Evolutionary conservation across 148 eudicot species (phyloP), one percentile per base, ranked within the genome.

Genomic region (Rhododendron henanense): DNA sequence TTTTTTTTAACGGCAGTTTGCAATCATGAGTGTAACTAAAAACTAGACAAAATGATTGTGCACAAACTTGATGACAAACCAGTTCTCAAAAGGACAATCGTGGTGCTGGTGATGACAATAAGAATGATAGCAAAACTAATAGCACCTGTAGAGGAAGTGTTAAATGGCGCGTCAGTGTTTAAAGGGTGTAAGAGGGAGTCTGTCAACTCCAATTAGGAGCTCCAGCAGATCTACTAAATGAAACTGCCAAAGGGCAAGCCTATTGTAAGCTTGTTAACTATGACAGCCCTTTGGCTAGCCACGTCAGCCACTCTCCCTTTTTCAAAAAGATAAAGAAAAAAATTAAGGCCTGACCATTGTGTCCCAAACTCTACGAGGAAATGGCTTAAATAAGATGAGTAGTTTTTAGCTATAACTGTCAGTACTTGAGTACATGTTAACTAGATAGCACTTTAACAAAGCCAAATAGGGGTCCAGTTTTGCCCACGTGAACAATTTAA

Each of bases 21-120:
- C 37, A 23, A 50, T 16, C 10, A 6, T 57, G 69, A 57, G 31
- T 37, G 48, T 69, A 18, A 33, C 28, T 57, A 57, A 44, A 35
- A 59, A 81, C 28, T 57, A 81, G 39, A 81, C 13, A 37, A 55
- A 55, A 35, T 57, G 28, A 2, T 47, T 28, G 37, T 9, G 19
- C 23, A 81, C 23, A 37, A 61, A 23, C 59, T 31, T 57, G 83
- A 47, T 45, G 51, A 23, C 28, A 41, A 75, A 45, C 81, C 48
- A 45, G 10, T 31, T 76, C 19, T 75, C 18, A 16, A 35, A 39
- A 75, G 3, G 21, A 37, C 6, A 41, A 77, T 78, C 35, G 14
- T 39, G 79, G 47, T 75, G 79, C 25, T 39, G 79, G 79, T 5
- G 25, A 78, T 47, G 48, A 78, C 81, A 78, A 77, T 39, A 76